A percentile compares a stretch with the other conserved stretches of the same genome.
Evolutionary conservation across 805 yeast genomes (phyloP).

Genomic region (Helenozyma baotianmanensis): DNA sequence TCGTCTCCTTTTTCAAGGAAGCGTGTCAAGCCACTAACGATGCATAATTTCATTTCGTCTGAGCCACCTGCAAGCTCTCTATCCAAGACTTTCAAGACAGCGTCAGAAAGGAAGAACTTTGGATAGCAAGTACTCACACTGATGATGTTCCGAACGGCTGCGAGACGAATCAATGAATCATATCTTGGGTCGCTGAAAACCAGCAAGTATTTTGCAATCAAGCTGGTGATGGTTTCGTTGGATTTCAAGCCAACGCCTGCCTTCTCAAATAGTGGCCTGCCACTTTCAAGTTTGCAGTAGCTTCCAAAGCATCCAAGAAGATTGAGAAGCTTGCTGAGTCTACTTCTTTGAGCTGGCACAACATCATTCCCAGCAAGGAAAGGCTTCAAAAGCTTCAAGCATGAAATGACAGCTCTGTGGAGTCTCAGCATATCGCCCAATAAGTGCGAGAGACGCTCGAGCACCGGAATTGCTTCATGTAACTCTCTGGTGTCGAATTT

Average conservation of each 20-base stretch:
- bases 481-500: conserved; percentile 57
- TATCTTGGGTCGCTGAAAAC: conserved; percentile 41
- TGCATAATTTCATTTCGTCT: conserved; percentile 41
- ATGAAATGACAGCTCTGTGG: conserved; percentile 60
- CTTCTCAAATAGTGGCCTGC: conserved; percentile 34
- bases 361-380: conserved; percentile 38
- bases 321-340: conserved; percentile 50
- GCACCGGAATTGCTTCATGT: conserved; percentile 69
- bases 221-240: conserved; percentile 53
- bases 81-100: conserved; percentile 50
- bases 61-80: conserved; percentile 38
- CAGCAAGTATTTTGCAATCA: conserved; percentile 56
- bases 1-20: conserved; percentile 57
- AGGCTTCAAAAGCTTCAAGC: conserved; percentile 49
- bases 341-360: conserved; percentile 1
- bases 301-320: conserved; percentile 70
- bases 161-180: conserved; percentile 14
- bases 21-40: conserved; percentile 53
- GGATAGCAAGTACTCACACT: conserved; percentile 45
- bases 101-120: conserved; percentile 58
- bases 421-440: conserved; percentile 45
- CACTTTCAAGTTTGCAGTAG: conserved; percentile 55
- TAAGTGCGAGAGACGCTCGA: conserved; percentile 51
- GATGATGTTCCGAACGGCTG: no score
- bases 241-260: conserved; percentile 40